Evolutionary conservation across 306 rosid genomes (phyloP), one percentile per base, ranked within the genome.

Genomic region (Medicago ruthenica): DNA sequence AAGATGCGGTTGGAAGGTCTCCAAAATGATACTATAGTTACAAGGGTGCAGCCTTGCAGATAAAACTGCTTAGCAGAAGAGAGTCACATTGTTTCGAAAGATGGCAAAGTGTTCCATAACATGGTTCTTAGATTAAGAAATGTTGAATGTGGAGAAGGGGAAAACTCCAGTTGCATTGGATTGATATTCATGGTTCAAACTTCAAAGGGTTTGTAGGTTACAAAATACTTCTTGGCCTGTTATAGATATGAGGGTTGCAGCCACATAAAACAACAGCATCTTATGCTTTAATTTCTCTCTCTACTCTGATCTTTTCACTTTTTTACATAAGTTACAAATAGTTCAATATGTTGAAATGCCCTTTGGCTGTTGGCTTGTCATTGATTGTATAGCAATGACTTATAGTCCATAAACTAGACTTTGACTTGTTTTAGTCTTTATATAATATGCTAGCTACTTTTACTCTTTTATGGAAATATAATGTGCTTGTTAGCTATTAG

Each of bases 61-160:
- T 71, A 83, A 9, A 89, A 91, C 18, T 93, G 96, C 54, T 79
- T 93, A 9, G 88, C 92, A 1, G 94, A 93, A 65, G 97, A 88
- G 75, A 91, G 98, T 70, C 51, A 71, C 62, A 86, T 93, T 58
- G 37, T 88, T 1, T 85, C 72, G 88, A 76, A 70, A 16, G 84
- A 88, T 15, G 91, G 88, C n/a, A 75, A 84, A 76, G 83, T 88
- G 27, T 73, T 79, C 3, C 97, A 93, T 21, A 81, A 88, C 78
- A 68, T 91, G 85, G 74, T 83, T 80, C 92, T 93, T 21, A 84
- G 98, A 68, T 83, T 93, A 11, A 86, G 89, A 67, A 85, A 93
- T 79, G 98, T 91, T 40, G 97, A 93, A 75, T 36, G 69, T 42
- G 97, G 96, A 4, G 97, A 91, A 84, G 82, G 89, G 60, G 96